These are phyloP conservation scores for Fusarium sp. DNA, from an alignment of 2,329 filamentous ascomycete genomes.

Conservation along the genomic window DNA sequence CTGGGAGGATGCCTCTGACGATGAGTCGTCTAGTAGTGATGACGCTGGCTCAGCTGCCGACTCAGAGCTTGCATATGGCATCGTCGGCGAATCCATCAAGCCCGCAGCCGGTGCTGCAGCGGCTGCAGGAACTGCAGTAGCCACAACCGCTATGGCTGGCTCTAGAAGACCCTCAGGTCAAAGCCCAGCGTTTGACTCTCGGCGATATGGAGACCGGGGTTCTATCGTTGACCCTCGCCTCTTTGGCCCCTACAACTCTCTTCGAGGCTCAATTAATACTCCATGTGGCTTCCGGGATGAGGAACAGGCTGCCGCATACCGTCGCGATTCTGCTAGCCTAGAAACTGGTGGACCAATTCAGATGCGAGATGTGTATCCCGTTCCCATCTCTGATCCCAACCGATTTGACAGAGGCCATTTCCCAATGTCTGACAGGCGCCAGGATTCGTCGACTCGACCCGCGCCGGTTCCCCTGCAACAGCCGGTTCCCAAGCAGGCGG, in stretches of 20 bases:
- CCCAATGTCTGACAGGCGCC: conserved; percentile 57
- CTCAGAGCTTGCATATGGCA: conserved; percentile 53
- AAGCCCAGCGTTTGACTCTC: conserved; percentile 19
- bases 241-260: conserved; percentile 70
- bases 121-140: conserved; percentile 53
- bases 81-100: conserved; percentile 39
- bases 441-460: conserved; percentile 58
- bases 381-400: conserved; percentile 72
- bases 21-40: conserved; percentile 52
- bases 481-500: conserved; percentile 80
- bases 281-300: conserved; percentile 64
- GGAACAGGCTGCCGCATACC: conserved; percentile 39
- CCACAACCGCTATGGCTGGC: conserved; percentile 53
- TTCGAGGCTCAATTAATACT: conserved; percentile 62
- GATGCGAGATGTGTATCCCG: conserved; percentile 73
- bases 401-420: conserved; percentile 67
- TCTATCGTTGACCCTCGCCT: conserved; percentile 66
- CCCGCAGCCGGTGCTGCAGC: conserved; percentile 36
- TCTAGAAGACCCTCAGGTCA: conserved; percentile 40
- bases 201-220: conserved; percentile 50
- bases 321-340: conserved; percentile 38
- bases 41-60: conserved; percentile 47
- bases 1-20: conserved; percentile 67
- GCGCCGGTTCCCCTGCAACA: conserved; percentile 80
- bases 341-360: conserved; percentile 37